These are phyloP conservation scores for Solanum chacoense DNA, from an alignment of 305 asterid genomes.

Conservation along the genomic window DNA sequence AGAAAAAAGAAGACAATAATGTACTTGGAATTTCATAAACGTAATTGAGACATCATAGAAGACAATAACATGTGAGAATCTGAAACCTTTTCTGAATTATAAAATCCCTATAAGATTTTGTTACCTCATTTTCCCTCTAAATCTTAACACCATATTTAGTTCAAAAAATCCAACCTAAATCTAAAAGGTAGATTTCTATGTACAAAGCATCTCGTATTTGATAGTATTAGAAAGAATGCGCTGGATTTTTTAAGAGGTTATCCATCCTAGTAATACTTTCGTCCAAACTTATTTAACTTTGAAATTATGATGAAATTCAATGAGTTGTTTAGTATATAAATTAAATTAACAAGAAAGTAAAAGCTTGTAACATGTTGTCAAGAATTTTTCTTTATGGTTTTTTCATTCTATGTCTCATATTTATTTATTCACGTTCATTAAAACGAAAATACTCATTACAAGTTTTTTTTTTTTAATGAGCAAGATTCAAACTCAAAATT, in stretches of 20 bases:
- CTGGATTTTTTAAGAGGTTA: background rate
- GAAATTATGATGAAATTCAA: background rate
- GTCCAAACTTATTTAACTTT: background rate
- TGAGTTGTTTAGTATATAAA: background rate
- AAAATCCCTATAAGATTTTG: background rate
- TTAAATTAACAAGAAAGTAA: background rate
- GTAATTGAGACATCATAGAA: background rate
- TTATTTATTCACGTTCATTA: background rate
- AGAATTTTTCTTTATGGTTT: background rate
- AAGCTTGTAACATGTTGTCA: background rate
- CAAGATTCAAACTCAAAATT: background rate
- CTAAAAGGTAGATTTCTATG: background rate
- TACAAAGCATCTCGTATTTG: background rate
- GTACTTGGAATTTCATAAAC: background rate
- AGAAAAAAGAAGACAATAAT: background rate
- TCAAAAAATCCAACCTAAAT: background rate
- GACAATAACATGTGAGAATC: conserved; percentile 1
- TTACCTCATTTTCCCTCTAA: background rate
- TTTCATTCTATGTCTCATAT: background rate
- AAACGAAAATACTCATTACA: background rate
- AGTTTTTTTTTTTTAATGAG: too few relatives aligned
- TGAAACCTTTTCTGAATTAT: background rate
- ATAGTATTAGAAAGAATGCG: background rate
- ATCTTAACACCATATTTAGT: background rate
- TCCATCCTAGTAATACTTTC: background rate